Evolutionary conservation across 2,329 filamentous ascomycete species (phyloP).

Genomic region (Fusarium nematophilum): DNA sequence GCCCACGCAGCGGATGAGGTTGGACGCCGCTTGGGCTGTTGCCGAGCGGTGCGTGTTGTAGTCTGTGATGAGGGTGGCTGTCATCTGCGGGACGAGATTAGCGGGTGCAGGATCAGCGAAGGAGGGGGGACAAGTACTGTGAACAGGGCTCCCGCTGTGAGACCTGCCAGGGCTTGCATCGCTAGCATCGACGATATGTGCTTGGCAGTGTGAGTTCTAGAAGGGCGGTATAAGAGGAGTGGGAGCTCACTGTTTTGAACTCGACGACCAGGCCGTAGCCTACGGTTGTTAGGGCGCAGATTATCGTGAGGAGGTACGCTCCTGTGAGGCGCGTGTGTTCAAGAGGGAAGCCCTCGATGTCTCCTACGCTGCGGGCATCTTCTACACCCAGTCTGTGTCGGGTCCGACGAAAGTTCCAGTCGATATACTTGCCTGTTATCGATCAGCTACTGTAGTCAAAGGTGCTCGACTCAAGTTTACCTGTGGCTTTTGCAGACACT

Average conservation of each 20-base stretch:
- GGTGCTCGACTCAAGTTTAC: not conserved
- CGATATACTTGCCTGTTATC: slow-evolving; percentile 11
- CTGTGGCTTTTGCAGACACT: not conserved
- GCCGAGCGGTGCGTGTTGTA: slow-evolving; percentile 39
- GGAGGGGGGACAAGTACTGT: no score
- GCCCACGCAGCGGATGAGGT: slow-evolving; percentile 39
- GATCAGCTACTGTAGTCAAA: no score
- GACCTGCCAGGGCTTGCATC: slow-evolving; percentile 1
- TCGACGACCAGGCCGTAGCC: not conserved
- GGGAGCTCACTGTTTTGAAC: not conserved
- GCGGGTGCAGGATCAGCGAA: no score
- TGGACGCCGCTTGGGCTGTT: slow-evolving; percentile 43
- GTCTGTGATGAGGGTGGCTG: slow-evolving; percentile 40
- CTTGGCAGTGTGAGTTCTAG: slow-evolving; percentile 5
- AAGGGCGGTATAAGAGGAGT: not conserved
- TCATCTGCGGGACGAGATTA: no score
- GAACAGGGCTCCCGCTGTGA: slow-evolving; percentile 7
- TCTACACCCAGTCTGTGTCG: not conserved
- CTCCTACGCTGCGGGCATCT: not conserved
- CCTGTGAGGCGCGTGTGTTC: slow-evolving; percentile 5
- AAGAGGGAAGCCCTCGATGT: not conserved
- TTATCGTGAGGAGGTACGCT: not conserved
- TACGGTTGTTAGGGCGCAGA: not conserved
- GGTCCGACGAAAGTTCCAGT: slow-evolving; percentile 5
- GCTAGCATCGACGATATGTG: slow-evolving; percentile 3